A percentile compares a stretch with the other conserved stretches of the same genome.
Conservation (phyloP, 2,329 filamentous ascomycete genomes). For the Pyricularia sp. region DNA sequence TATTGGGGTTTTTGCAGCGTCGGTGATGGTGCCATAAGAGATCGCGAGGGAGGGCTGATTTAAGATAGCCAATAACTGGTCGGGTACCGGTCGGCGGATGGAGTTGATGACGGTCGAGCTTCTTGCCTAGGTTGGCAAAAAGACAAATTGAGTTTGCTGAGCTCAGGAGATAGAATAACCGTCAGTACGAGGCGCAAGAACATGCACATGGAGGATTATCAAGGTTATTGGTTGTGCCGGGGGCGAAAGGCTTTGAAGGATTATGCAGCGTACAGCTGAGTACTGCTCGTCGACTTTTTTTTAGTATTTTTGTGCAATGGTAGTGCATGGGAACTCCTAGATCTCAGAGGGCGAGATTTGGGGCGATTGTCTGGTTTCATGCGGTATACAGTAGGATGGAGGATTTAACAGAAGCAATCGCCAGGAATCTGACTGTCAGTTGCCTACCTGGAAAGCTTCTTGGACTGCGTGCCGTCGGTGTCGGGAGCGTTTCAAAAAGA, state of each 20-base stretch:
- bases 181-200: background rate
- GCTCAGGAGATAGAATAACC: background rate
- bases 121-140: background rate
- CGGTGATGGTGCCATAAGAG: background rate
- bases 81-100: background rate
- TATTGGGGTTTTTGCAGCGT: background rate
- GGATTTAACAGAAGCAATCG: background rate
- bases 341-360: background rate
- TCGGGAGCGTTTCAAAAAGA: constrained; percentile 14
- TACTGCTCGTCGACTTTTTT: background rate
- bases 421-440: background rate
- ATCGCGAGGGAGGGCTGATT: background rate
- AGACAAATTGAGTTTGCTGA: background rate
- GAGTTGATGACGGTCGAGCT: background rate
- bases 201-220: background rate
- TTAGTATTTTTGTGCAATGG: background rate
- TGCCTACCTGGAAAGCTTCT: constrained; percentile 2
- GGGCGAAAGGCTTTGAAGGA: background rate
- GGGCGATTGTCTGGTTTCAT: background rate
- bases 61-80: background rate
- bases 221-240: background rate
- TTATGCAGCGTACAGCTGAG: background rate
- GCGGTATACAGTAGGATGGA: background rate
- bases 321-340: background rate
- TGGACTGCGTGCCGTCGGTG: constrained; percentile 5